Evolutionary conservation across 1,284 basidiomycete species (phyloP).

Genomic region (Microbotryum silenes-acaulis): DNA sequence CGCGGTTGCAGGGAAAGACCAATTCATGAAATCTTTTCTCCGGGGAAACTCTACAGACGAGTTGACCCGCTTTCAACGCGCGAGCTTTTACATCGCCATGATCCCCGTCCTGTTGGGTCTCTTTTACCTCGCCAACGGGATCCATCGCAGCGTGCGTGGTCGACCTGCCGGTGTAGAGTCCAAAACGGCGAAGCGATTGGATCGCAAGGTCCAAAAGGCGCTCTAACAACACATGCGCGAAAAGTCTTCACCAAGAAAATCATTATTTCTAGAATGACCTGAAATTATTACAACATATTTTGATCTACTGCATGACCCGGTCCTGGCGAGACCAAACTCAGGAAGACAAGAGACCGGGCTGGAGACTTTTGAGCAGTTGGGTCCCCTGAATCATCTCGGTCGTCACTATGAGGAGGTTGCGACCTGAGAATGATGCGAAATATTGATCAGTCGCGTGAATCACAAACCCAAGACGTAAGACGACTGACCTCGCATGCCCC

Average conservation of each 20-base stretch:
- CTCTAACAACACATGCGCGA: no score
- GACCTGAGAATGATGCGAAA: conserved; percentile 48
- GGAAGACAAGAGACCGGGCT: background rate
- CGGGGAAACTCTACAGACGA: background rate
- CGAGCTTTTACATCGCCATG: conserved; percentile 15
- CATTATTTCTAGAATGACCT: no score
- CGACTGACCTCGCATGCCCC: conserved; percentile 62
- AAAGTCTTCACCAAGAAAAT: no score
- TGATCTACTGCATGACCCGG: no score
- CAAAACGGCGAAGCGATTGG: no score
- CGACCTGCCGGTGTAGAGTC: no score
- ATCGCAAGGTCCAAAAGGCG: no score
- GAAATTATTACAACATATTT: no score
- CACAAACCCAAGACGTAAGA: background rate
- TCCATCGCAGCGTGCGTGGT: conserved; percentile 9
- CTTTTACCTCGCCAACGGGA: conserved; percentile 20
- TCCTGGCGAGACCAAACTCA: no score
- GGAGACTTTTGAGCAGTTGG: conserved; percentile 11
- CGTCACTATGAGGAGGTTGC: conserved; percentile 77
- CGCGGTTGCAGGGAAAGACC: background rate
- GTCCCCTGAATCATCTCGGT: conserved; percentile 75
- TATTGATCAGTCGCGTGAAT: background rate
- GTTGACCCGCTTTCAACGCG: conserved; percentile 6
- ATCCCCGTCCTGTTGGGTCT: conserved; percentile 17
- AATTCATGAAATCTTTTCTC: background rate